phyloP scores from a whole-genome alignment of 2,329 filamentous ascomycete genomes.

The Falciphora oryzae region DNA sequence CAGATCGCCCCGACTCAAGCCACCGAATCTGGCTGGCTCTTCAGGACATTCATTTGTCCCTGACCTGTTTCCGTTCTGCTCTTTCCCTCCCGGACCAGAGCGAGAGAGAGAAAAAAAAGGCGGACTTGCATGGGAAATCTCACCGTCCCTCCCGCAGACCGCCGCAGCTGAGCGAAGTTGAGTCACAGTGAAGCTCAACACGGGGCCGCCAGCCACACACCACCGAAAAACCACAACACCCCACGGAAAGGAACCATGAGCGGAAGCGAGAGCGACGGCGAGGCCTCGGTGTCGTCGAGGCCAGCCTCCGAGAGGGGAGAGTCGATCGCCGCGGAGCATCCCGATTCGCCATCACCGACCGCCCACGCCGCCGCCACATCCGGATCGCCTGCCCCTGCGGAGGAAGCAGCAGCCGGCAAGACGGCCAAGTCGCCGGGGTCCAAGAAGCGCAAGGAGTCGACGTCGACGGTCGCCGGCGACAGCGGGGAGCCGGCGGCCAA shows the following conservation, averaged over 20 bases:
- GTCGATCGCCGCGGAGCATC: not conserved
- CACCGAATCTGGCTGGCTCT: not conserved
- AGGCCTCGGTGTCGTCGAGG: slow-evolving; percentile 11
- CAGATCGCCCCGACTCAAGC: not conserved
- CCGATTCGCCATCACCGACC: slow-evolving; percentile 6
- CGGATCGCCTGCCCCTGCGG: not conserved
- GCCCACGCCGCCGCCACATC: not conserved
- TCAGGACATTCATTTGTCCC: not conserved
- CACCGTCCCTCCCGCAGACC: not conserved
- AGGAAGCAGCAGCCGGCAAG: slow-evolving; percentile 7
- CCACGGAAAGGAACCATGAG: slow-evolving; percentile 3
- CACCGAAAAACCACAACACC: not conserved
- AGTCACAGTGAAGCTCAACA: not conserved
- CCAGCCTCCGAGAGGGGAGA: slow-evolving; percentile 2
- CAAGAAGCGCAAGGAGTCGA: slow-evolving; percentile 13
- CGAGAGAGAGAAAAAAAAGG: not conserved
- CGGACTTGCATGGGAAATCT: not conserved
- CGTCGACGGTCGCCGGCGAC: slow-evolving; percentile 20
- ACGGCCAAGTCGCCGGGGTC: slow-evolving; percentile 10
- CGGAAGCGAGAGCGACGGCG: slow-evolving; percentile 14
- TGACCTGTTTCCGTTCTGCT: not conserved
- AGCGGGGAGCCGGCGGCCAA: slow-evolving; percentile 34
- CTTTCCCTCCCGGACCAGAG: not conserved
- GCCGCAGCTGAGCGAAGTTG: not conserved
- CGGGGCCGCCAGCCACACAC: not conserved